phyloP scores from a whole-genome alignment of 2,329 filamentous ascomycete genomes.

The Phaeosphaeria sp. region DNA sequence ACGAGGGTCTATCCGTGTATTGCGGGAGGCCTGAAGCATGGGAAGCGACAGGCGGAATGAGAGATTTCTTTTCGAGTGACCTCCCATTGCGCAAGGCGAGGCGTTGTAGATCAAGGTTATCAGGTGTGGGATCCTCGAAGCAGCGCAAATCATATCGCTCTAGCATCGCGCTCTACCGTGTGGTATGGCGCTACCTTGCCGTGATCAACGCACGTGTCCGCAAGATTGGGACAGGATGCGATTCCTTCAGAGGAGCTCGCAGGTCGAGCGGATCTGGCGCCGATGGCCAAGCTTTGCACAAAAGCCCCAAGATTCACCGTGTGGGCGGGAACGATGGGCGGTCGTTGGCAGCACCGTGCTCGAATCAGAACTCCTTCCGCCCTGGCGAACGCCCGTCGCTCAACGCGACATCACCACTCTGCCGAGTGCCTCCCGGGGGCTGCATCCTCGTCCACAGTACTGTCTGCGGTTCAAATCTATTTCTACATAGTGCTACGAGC shows the following conservation, averaged over 20 bases:
- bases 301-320: background rate
- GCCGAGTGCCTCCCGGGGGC: background rate
- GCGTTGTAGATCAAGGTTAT: background rate
- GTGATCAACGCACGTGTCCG: background rate
- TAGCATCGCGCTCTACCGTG: background rate
- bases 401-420: background rate
- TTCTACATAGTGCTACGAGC: background rate
- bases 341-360: slow-evolving; percentile 6
- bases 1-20: background rate
- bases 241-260: background rate
- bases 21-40: slow-evolving; percentile 4
- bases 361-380: slow-evolving; percentile 4
- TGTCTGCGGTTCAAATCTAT: background rate
- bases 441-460: background rate
- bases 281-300: slow-evolving; percentile 1
- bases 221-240: background rate
- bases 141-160: background rate
- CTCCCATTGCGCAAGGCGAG: background rate
- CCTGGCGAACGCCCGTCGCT: background rate
- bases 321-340: slow-evolving; percentile 7
- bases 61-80: slow-evolving; percentile 1
- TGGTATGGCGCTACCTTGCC: background rate
- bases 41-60: slow-evolving; percentile 4
- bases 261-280: background rate
- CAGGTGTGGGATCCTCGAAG: background rate